phyloP scores from a whole-genome alignment of 345 rosid species.

The Trapa incisa region DNA sequence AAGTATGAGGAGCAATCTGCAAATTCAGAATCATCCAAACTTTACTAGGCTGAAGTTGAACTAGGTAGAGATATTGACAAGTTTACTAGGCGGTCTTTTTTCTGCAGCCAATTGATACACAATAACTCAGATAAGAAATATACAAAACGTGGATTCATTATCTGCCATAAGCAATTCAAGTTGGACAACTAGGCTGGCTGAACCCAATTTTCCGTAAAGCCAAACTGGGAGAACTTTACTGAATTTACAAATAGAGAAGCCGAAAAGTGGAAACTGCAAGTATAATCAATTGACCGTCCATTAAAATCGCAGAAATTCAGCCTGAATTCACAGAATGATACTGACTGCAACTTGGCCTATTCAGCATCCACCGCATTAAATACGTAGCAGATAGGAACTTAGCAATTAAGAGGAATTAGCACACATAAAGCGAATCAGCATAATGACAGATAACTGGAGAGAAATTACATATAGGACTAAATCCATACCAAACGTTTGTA shows the following conservation, averaged over 20 bases:
- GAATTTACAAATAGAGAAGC: neutral
- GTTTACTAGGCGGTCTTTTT: neutral
- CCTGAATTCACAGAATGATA: neutral
- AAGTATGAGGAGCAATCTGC: neutral
- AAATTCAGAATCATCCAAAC: neutral
- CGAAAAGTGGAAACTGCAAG: neutral
- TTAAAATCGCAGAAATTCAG: neutral
- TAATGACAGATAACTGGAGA: too few relatives aligned
- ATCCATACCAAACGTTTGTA: neutral
- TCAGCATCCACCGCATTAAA: neutral
- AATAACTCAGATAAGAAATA: too few relatives aligned
- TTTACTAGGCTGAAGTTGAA: neutral
- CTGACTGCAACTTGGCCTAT: neutral
- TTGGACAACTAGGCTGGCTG: neutral
- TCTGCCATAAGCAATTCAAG: neutral
- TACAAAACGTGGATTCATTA: too few relatives aligned
- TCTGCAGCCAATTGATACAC: neutral
- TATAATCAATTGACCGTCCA: neutral
- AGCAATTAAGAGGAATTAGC: too few relatives aligned
- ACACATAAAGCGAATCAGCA: too few relatives aligned
- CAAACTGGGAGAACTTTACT: neutral
- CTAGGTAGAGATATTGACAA: neutral
- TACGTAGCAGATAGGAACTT: neutral
- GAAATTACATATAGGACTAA: neutral
- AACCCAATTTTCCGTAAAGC: neutral